Evolutionary conservation across 2,329 filamentous ascomycete genomes (phyloP), one percentile per base, ranked within the genome.

Genomic region (Phaeophleospora eucalypticola): DNA sequence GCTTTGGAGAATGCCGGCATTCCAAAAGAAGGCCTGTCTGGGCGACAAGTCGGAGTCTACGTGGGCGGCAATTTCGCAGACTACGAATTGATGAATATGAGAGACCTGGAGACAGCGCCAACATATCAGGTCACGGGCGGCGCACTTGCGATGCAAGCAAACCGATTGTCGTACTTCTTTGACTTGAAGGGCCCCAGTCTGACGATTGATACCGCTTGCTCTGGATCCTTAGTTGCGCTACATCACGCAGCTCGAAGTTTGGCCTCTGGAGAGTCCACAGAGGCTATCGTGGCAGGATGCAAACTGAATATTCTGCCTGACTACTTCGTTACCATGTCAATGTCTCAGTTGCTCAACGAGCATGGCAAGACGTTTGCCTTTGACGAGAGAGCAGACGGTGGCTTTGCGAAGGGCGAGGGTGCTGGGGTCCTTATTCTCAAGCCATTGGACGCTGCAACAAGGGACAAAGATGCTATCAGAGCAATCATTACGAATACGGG

Each of bases 351-450:
- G 16, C 18, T 65, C 9, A 36, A 34, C 39, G 20, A 43, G 18
- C 20, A 41, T 14, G 36, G 46, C 3, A 20, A 33, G 24, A 38
- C 40, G 4, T 44, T 24, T 34, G 27, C 36, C 10, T 49, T 36
- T 17, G 41, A 45, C 36, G n/a, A n/a, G n/a, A n/a, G n/a, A 29
- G 24, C 24, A 29, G 24, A 29, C 24, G 36, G 36, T 36, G 34
- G 34, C 6, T 29, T 7, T 29, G 24, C 7, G 24, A 6, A 12
- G 24, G 24, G 24, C 24, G 24, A 83, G 42, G 78, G 77, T 0
- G 60, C 79, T 10, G 71, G 70, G 1, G 64, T 66, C 0, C 32
- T 45, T 2, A 33, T 54, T 8, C 16, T 56, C 6, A 53, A 57
- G 29, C 46, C 41, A 2, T 19, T 54, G 12, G 18, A 37, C 19